A percentile compares a stretch with the other conserved stretches of the same genome.
These are phyloP conservation scores for Mycena amicta DNA, from an alignment of 768 basidiomycete species.

Conservation along the genomic window DNA sequence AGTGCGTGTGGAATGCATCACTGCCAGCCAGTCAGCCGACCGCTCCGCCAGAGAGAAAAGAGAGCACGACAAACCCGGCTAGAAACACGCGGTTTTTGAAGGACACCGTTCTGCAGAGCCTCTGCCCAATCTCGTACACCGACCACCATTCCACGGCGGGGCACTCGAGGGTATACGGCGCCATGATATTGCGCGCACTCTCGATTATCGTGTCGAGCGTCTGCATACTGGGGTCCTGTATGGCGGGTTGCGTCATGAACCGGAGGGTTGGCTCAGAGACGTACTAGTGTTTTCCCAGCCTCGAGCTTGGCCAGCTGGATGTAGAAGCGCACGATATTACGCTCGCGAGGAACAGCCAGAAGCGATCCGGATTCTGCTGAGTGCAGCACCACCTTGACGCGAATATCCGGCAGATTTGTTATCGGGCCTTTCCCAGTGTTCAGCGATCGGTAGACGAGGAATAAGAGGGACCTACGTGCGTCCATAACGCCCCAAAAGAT, in stretches of 20 bases:
- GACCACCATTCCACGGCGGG: constrained; percentile 38
- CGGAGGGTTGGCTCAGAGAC: neutral
- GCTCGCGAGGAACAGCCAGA: constrained; percentile 55
- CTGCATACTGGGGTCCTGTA: constrained; percentile 14
- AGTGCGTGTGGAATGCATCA: constrained; percentile 50
- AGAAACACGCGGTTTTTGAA: constrained; percentile 53
- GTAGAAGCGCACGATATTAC: constrained; percentile 52
- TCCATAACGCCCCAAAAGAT: constrained; percentile 32
- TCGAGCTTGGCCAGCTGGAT: constrained; percentile 39
- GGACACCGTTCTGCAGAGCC: constrained; percentile 48
- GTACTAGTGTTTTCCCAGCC: constrained; percentile 14
- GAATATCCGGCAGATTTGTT: constrained; percentile 58
- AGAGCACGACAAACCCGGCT: constrained; percentile 29
- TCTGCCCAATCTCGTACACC: constrained; percentile 47
- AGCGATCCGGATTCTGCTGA: constrained; percentile 49
- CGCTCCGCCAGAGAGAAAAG: too few species aligned
- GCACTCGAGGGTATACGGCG: constrained; percentile 20
- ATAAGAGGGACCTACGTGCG: constrained; percentile 1
- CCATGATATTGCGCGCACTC: constrained; percentile 14
- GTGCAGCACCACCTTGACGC: constrained; percentile 40
- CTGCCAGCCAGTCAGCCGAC: constrained; percentile 21
- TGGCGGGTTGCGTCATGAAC: neutral
- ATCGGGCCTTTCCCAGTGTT: constrained; percentile 41
- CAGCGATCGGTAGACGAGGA: constrained; percentile 40
- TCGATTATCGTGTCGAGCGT: constrained; percentile 17